Base-by-base conservation (phyloP, 2,329 filamentous ascomycete genomes). In the Gnomoniopsis sp. region DNA sequence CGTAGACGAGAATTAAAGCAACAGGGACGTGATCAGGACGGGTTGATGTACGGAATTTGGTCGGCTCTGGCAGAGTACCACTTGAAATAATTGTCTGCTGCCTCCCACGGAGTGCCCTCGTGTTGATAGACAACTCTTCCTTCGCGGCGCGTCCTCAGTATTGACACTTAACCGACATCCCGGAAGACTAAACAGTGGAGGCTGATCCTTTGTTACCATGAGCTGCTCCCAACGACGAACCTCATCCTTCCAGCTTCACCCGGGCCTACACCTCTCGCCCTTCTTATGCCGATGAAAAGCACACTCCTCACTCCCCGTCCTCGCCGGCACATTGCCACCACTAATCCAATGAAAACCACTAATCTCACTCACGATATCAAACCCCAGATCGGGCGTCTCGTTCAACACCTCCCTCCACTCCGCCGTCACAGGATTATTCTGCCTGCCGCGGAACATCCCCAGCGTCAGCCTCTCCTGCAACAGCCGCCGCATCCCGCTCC, bases 371-470 rank as follows among this genome's bases (percentile, higher is more conserved):
- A 60, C 49, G 19, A 60, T 51, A 22, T 58, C 58, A 51, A 49
- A 60, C 22, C 49, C 58, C 22, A 60, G 55, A 19, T 60, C 58
- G 15, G 43, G 43, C 19, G 58, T 60, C 49, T 53, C 21, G 36
- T 60, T 60, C 43, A 60, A 33, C 41, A 57, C 51, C 3, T 60
- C 54, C 14, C 36, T 48, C 58, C 58, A 60, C 43, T 53, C 58
- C 17, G 34, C 34, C 6, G 48, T 60, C 11, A 60, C 49, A 17
- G 58, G 58, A 43, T 58, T 60, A 36, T 58, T 50, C 49, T 60
- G 58, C 38, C 51, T 53, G 30, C 58, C 58, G 51, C 49, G 57
- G 51, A 60, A 60, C 23, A 60, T 30, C 21, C 58, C 51, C 55
- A 60, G 48, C 14, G 58, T 54, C 30, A 60, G 46, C 22, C 58